Conservation (phyloP, 805 yeast species). For the Isabelozyma heimii region DNA sequence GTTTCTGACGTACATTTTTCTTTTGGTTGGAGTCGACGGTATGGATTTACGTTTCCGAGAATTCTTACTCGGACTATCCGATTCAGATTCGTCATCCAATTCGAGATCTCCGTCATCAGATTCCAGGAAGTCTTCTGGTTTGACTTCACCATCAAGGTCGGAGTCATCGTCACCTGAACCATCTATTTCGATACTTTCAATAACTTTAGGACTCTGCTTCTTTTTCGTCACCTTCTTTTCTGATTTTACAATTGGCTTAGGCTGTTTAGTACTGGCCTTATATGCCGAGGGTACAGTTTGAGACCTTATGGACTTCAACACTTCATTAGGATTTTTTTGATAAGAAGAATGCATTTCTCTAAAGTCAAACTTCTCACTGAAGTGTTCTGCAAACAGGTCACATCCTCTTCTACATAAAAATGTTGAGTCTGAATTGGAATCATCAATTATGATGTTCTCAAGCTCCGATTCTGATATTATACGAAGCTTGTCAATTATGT, state of each 20-base stretch:
- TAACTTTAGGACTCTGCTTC: slow-evolving; percentile 6
- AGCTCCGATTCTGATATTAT: slow-evolving; percentile 41
- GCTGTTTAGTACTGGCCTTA: slow-evolving; percentile 5
- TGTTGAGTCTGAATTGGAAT: slow-evolving; percentile 24
- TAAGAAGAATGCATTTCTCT: slow-evolving; percentile 23
- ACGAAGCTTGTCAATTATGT: slow-evolving; percentile 43
- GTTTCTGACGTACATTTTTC: slow-evolving; percentile 1
- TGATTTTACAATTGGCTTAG: slow-evolving; percentile 4
- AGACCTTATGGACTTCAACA: slow-evolving; percentile 26
- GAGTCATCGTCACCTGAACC: slow-evolving; percentile 2
- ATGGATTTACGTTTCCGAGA: slow-evolving; percentile 5
- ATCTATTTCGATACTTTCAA: slow-evolving; percentile 10
- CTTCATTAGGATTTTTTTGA: slow-evolving; percentile 21
- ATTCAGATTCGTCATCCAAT: slow-evolving; percentile 2
- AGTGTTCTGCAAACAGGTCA: slow-evolving; percentile 29
- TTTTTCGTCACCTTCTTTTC: slow-evolving; percentile 1
- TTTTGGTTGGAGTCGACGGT: slow-evolving; percentile 2
- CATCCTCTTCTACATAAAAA: slow-evolving; percentile 44
- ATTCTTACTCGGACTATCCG: slow-evolving; percentile 1
- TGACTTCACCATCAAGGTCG: slow-evolving; percentile 2
- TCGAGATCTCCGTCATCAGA: slow-evolving; percentile 9
- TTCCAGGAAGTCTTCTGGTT: slow-evolving; percentile 6
- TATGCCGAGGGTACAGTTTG: slow-evolving; percentile 25
- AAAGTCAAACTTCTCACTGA: slow-evolving; percentile 41
- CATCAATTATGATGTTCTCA: slow-evolving; percentile 27